Evolutionary conservation across 306 rosid species (phyloP), one percentile per base, ranked within the genome.

Genomic region (Corylus avellana): DNA sequence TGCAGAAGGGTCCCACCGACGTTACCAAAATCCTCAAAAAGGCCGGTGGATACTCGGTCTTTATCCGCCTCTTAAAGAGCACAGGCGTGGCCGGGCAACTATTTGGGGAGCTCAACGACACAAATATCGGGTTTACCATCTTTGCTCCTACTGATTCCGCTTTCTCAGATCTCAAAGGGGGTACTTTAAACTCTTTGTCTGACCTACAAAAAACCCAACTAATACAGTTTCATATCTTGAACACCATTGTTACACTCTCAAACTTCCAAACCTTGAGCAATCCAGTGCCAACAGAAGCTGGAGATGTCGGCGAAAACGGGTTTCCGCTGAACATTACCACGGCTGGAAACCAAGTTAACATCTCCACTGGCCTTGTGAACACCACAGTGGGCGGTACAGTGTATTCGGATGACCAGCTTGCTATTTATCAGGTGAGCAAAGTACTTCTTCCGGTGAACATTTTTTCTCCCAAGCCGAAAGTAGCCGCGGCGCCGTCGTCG

Each of bases 241-340:
- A 86, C 1, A 62, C 73, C 7, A 57, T 49, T 8, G 58, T 86
- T 32, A 6, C 76, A 3, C 11, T 74, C 13, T 68, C 81, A 4
- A 83, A 80, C 73, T 86, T 86, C 78, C 87, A 86, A 77, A 82
- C 89, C 8, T 63, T 86, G 13, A 86, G 87, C 80, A 86, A 86
- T 67, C 89, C 89, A 6, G 82, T 86, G 16, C 61, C 73, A 2
- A 86, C 89, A 2, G 84, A 86, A 70, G 89, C 85, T n/a, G 85
- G 87, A 68, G 86, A 80, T 44, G 63, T 66, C 6, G 50, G 56
- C 3, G 72, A 49, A 7, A 29, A 50, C 3, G 89, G 83, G 67
- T 83, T 50, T 42, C 89, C 86, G 0, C 72, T 86, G 3, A 86
- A 83, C 73, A 44, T 83, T 2, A 86, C 82, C 20, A 84, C 82